Evolutionary conservation across 441 rosid genomes (phyloP).

Genomic region (Theobroma grandiflorum): DNA sequence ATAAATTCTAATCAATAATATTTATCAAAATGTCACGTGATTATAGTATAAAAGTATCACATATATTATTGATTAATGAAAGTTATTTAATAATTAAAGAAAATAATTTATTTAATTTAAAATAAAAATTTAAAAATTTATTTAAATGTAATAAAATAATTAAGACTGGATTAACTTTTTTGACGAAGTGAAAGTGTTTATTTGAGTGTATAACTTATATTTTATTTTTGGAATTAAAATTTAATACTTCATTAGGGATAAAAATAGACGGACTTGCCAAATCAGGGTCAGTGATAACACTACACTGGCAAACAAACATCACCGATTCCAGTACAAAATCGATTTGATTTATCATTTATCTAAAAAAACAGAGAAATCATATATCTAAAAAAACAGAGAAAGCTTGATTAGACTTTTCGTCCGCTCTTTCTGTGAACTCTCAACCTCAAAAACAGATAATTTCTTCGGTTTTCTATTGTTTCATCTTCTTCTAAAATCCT

Average conservation of each 20-base stretch:
- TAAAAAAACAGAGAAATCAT: not conserved
- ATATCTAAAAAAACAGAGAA: not conserved
- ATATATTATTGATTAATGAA: too few relatives aligned
- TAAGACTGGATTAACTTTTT: too few relatives aligned
- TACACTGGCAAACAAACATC: not conserved
- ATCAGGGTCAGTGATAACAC: not conserved
- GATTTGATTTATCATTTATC: not conserved
- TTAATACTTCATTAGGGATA: not conserved
- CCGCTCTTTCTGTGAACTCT: not conserved
- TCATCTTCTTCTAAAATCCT: not conserved
- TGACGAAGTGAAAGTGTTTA: too few relatives aligned
- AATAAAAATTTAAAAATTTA: too few relatives aligned
- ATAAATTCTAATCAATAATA: too few relatives aligned
- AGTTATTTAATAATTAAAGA: too few relatives aligned
- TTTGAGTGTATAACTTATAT: too few relatives aligned
- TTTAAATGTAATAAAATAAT: too few relatives aligned
- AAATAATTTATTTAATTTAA: too few relatives aligned
- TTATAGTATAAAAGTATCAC: too few relatives aligned
- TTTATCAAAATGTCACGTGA: too few relatives aligned
- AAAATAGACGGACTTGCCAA: not conserved
- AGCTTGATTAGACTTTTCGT: not conserved
- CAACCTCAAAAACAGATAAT: not conserved
- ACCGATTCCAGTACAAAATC: not conserved
- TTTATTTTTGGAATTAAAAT: too few relatives aligned
- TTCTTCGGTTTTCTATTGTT: not conserved